Evolutionary conservation across 345 rosid species (phyloP), one percentile per base, ranked within the genome.

Genomic region (Psidium friedrichsthalianum): DNA sequence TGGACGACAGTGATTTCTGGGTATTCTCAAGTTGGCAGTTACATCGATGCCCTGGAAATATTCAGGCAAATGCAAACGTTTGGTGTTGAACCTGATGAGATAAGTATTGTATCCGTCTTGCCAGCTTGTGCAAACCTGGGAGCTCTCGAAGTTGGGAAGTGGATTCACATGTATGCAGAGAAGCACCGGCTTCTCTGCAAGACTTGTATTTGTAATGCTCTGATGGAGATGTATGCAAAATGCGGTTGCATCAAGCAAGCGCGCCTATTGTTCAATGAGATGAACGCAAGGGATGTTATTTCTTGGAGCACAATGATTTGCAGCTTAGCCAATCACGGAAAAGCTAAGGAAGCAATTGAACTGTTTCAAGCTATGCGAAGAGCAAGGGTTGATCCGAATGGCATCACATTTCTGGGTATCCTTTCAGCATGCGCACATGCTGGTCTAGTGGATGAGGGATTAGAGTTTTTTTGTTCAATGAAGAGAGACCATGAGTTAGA

Each of bases 341-440:
- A 89, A 13, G 95, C 94, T 81, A 15, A 11, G 0, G 44, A 83
- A 83, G 93, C 95, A 2, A 83, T 92, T 0, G 64, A 90, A 36
- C 81, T 89, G 81, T 94, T 94, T 86, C 82, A 55, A 11, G 86
- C 88, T 84, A 92, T 93, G 97, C 92, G 53, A 89, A 89, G 86
- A 85, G 16, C 86, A 89, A 94, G 95, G 69, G 82, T 93, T 82
- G 86, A 87, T 85, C 97, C 96, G 0, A 98, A 94, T 90, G 93
- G 90, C 82, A 87, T 91, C 80, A 94, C 98, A n/a, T 90, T 94
- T n/a, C 84, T 95, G 16, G 94, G 91, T 56, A 88, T 93, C 85
- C 85, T 96, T 51, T 93, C 94, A 90, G 98, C 98, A 44, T 96
- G 99, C 84, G 92, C 91, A 82, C 97, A 96, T 87, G 92, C 96